These are phyloP conservation scores for Eragrostis nindensis DNA, from an alignment of 176 grass and related monocot species.

Conservation along the genomic window DNA sequence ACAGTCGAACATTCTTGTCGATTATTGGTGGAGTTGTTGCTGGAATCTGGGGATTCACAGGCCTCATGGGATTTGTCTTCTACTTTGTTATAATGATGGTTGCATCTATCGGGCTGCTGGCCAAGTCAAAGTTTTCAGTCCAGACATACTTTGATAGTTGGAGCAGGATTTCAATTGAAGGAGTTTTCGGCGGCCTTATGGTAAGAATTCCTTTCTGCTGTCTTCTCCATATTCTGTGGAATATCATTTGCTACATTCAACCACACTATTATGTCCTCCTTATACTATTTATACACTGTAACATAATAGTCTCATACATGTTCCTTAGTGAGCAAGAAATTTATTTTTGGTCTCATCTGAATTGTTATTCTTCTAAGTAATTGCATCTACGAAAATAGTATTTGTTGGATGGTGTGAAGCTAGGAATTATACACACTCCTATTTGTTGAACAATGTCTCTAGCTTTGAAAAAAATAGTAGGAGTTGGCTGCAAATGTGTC, in stretches of 20 bases:
- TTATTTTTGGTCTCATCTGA: neutral
- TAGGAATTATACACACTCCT: neutral
- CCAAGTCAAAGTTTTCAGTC: conserved; percentile 86
- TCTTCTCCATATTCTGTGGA: neutral
- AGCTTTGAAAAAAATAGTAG: neutral
- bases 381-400: neutral
- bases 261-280: neutral
- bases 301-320: neutral
- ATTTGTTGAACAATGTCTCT: neutral
- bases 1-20: conserved; percentile 90
- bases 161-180: conserved; percentile 86
- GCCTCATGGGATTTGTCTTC: conserved; percentile 79
- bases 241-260: neutral
- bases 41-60: conserved; percentile 90
- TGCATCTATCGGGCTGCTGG: conserved; percentile 64
- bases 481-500: neutral
- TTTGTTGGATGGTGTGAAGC: neutral
- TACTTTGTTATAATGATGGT: conserved; percentile 85
- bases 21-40: conserved; percentile 92
- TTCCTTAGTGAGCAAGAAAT: neutral
- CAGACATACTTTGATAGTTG: conserved; percentile 79
- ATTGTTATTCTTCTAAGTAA: neutral
- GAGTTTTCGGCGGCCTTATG: conserved; percentile 90
- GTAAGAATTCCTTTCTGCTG: conserved; percentile 45
- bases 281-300: neutral